Evolutionary conservation across 2,329 filamentous ascomycete genomes (phyloP).

Genomic region (Scedosporium apiospermum): DNA sequence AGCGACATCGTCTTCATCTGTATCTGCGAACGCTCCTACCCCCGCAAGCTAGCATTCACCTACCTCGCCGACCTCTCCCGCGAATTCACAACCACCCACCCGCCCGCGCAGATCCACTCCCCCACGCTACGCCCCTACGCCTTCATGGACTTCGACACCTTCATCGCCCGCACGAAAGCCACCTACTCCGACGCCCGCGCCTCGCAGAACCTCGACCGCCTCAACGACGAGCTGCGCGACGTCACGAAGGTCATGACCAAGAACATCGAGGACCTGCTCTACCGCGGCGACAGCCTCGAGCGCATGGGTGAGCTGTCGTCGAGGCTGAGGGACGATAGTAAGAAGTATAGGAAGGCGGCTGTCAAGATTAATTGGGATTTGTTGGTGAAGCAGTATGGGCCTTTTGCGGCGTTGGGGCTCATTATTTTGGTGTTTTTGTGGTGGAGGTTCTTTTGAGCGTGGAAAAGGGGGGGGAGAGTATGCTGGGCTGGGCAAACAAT

Average conservation of each 20-base stretch:
- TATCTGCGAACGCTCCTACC: constrained; percentile 89
- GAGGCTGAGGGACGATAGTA: constrained; percentile 80
- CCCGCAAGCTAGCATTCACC: constrained; percentile 95
- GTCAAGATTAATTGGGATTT: constrained; percentile 98
- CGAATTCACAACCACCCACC: constrained; percentile 87
- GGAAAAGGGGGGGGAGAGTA: background rate
- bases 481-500: background rate
- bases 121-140: constrained; percentile 80
- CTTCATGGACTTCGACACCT: constrained; percentile 96
- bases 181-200: constrained; percentile 91
- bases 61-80: constrained; percentile 87
- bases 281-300: constrained; percentile 88
- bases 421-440: constrained; percentile 81
- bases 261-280: constrained; percentile 96
- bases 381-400: constrained; percentile 91
- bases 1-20: constrained; percentile 81
- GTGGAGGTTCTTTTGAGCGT: constrained; percentile 78
- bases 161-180: constrained; percentile 85
- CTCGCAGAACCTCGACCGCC: constrained; percentile 82
- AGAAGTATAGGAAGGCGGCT: constrained; percentile 86
- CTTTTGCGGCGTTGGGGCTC: constrained; percentile 70
- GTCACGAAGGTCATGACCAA: constrained; percentile 99
- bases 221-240: constrained; percentile 95
- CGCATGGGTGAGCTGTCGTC: constrained; percentile 94
- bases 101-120: constrained; percentile 60